These are phyloP conservation scores for Cystobasidium onofrii DNA, from an alignment of 768 basidiomycete species.

Conservation along the genomic window DNA sequence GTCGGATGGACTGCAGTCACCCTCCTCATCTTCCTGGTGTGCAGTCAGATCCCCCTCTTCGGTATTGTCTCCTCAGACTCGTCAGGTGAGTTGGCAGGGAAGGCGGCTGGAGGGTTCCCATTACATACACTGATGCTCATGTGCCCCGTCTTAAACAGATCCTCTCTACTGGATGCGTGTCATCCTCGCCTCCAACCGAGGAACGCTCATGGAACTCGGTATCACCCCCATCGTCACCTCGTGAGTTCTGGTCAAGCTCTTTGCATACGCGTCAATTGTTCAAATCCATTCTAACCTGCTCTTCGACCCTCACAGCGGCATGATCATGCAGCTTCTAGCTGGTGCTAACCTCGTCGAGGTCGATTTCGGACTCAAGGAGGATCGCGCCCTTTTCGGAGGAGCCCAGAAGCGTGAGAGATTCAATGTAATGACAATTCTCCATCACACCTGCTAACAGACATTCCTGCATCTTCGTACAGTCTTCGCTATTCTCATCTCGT, in stretches of 20 bases:
- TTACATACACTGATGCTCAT: no score
- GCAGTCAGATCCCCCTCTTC: constrained; percentile 89
- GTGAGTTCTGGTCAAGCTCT: not conserved
- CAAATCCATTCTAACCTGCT: not conserved
- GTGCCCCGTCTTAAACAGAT: no score
- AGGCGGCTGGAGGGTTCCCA: no score
- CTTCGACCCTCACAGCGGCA: constrained; percentile 52
- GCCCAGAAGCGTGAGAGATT: constrained; percentile 95
- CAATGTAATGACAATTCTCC: no score
- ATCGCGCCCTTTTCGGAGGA: constrained; percentile 85
- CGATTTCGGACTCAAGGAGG: constrained; percentile 94
- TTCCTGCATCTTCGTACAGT: constrained; percentile 53
- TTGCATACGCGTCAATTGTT: not conserved
- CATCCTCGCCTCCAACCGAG: constrained; percentile 95
- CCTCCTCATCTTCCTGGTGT: constrained; percentile 97
- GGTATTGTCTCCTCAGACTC: constrained; percentile 99
- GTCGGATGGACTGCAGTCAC: constrained; percentile 94
- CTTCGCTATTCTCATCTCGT: constrained; percentile 89
- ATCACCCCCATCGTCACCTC: constrained; percentile 96
- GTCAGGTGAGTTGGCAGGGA: constrained; percentile 48
- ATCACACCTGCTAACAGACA: no score
- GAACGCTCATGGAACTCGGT: constrained; percentile 98
- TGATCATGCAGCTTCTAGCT: constrained; percentile 99
- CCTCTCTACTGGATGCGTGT: constrained; percentile 99
- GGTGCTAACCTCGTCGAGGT: constrained; percentile 97